Evolutionary conservation across 805 yeast genomes (phyloP).

Genomic region (Wilhelminamyces savonicus): DNA sequence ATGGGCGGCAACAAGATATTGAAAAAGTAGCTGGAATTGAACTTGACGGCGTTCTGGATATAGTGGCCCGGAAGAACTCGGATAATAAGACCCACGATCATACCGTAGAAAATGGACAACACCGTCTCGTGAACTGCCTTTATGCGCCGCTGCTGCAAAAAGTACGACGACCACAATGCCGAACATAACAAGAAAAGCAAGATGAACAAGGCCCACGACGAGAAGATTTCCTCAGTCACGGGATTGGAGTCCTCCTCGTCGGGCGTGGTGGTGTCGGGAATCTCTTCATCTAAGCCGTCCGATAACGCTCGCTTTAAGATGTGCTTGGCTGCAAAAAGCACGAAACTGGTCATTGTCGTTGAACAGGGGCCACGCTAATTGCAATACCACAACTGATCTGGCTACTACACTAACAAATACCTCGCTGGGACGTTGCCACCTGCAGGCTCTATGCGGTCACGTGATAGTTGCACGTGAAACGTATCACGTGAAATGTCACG

Average conservation of each 20-base stretch:
- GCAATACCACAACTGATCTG: too few relatives aligned
- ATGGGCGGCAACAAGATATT: constrained; percentile 93
- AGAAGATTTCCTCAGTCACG: constrained; percentile 88
- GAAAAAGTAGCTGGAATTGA: constrained; percentile 91
- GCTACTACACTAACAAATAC: too few relatives aligned
- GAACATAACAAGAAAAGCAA: constrained; percentile 71
- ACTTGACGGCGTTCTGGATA: constrained; percentile 94
- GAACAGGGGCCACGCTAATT: too few relatives aligned
- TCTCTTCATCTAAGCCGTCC: constrained; percentile 21
- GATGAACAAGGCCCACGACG: constrained; percentile 96
- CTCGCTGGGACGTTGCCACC: too few relatives aligned
- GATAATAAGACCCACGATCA: constrained; percentile 89
- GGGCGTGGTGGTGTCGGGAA: constrained; percentile 37
- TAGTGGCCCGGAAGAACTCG: constrained; percentile 93
- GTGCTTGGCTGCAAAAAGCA: constrained; percentile 18
- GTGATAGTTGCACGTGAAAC: too few relatives aligned
- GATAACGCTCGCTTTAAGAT: constrained; percentile 27
- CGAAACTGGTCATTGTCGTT: constrained; percentile 19
- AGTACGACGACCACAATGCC: constrained; percentile 94
- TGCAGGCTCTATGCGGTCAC: too few relatives aligned
- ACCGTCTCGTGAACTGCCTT: constrained; percentile 98
- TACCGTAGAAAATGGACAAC: constrained; percentile 90
- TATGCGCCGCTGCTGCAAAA: constrained; percentile 82
- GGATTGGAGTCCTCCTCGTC: constrained; percentile 64
- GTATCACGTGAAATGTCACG: too few relatives aligned